Base-by-base conservation (phyloP, 352 stramenopile species). In the Globisporangium spiculum region DNA sequence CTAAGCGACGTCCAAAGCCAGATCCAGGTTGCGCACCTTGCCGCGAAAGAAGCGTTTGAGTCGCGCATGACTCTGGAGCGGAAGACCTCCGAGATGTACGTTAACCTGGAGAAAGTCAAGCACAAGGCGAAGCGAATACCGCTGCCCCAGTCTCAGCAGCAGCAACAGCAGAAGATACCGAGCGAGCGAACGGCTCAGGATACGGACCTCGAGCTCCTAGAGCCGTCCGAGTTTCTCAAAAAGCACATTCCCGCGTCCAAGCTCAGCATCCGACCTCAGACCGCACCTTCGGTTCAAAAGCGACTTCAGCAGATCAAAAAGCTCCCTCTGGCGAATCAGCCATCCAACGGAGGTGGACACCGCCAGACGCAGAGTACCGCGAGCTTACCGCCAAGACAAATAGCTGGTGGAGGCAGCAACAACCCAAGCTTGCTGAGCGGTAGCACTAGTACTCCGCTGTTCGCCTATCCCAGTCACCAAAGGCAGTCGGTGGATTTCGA, bases 41-140 rank as follows among this genome's bases (percentile, higher is more conserved):
- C 75, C 12, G 83, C 83, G 0, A 78, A 87, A 54, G 72, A 79
- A 22, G 67, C 75, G 3, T 57, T 84, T 18, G 63, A 71, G 16
- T 84, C 75, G 59, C 83, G 80, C 27, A 60, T 69, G 4, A 80
- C 72, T 16, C 56, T 91, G 22, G 74, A 81, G 54, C 76, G 76
- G 14, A 88, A 89, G 59, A 71, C 83, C 0, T 58, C 56, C 4
- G 76, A 80, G 4, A 90, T 91, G 80, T 91, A 91, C 60, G 67
- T 60, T 0, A 90, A 89, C 57, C 61, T 90, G 36, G 67, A 82
- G 22, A 54, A 63, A 7, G 48, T 59, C 14, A 75, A 72, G 38
- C 46, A 53, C 24, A 62, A 57, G 5, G 24, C 27, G 26, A 67
- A 57, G 12, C 60, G 69, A 48, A 44, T 10, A 30, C 22, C 30